Evolutionary conservation across 2,329 filamentous ascomycete genomes (phyloP).

Genomic region (Bipolaris bicolor): DNA sequence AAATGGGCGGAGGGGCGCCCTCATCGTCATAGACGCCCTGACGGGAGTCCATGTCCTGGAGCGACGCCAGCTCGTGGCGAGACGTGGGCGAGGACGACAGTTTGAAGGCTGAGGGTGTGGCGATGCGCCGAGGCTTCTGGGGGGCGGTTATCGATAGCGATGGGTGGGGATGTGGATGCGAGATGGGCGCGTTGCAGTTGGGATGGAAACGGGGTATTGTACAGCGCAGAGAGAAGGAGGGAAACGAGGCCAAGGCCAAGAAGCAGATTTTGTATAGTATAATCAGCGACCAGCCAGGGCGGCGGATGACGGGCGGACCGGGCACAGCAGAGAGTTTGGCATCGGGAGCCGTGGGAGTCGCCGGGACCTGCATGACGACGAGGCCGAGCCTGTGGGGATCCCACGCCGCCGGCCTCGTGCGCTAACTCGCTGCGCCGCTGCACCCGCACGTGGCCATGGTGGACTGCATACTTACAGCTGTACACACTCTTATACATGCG

Average conservation of each 20-base stretch:
- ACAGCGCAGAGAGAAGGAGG: background rate
- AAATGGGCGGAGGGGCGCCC: conserved; percentile 37
- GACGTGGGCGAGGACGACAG: conserved; percentile 37
- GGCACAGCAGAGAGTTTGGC: conserved; percentile 13
- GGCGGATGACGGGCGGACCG: background rate
- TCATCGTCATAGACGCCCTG: conserved; percentile 34
- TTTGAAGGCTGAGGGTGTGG: conserved; percentile 20
- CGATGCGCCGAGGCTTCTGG: conserved; percentile 15
- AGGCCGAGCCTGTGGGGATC: conserved; percentile 13
- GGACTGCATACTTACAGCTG: no score
- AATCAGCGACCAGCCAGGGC: background rate
- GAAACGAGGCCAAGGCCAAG: background rate
- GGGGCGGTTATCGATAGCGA: conserved; percentile 25
- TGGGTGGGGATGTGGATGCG: background rate
- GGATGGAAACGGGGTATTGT: background rate
- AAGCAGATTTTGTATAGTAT: background rate
- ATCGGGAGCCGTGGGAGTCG: no score
- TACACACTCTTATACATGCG: background rate
- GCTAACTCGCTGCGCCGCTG: background rate
- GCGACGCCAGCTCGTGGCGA: conserved; percentile 42
- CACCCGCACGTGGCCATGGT: background rate
- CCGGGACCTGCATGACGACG: conserved; percentile 22
- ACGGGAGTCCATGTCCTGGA: conserved; percentile 33
- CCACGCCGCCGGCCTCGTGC: conserved; percentile 12
- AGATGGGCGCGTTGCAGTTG: background rate